Evolutionary conservation across 345 rosid genomes (phyloP).

Genomic region (Boechera retrofracta): DNA sequence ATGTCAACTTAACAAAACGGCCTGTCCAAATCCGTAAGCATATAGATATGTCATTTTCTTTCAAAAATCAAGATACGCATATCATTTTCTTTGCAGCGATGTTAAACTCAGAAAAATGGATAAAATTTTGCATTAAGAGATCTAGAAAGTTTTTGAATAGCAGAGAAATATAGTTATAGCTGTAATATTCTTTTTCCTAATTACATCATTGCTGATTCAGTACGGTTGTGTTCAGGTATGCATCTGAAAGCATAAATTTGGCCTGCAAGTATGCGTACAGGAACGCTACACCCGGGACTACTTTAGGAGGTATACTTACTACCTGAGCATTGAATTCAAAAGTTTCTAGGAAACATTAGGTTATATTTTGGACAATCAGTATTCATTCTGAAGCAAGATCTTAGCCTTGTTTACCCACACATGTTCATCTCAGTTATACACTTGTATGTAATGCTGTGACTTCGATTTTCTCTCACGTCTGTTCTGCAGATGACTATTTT

Average conservation of each 20-base stretch:
- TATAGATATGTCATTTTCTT: background rate
- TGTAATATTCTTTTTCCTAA: background rate
- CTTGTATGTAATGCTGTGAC: constrained; percentile 21
- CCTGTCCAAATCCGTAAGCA: constrained; percentile 82
- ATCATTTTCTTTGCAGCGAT: background rate
- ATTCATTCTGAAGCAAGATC: constrained; percentile 1
- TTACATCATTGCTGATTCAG: constrained; percentile 12
- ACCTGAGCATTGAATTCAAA: background rate
- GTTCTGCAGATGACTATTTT: constrained; percentile 71
- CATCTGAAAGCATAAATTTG: constrained; percentile 82
- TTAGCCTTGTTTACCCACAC: background rate
- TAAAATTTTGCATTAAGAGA: background rate
- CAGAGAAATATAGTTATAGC: background rate
- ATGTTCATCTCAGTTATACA: constrained; percentile 1
- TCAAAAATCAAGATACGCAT: background rate
- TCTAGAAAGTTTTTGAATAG: background rate
- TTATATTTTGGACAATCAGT: background rate
- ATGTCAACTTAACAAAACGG: constrained; percentile 64
- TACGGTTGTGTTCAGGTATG: constrained; percentile 59
- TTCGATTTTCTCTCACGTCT: background rate
- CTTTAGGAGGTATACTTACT: constrained; percentile 63
- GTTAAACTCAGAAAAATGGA: background rate
- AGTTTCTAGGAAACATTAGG: background rate
- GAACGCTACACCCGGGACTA: constrained; percentile 90
- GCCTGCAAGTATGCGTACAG: constrained; percentile 92